Base-by-base conservation (phyloP, 345 rosid species). In the Euphorbia peplus region DNA sequence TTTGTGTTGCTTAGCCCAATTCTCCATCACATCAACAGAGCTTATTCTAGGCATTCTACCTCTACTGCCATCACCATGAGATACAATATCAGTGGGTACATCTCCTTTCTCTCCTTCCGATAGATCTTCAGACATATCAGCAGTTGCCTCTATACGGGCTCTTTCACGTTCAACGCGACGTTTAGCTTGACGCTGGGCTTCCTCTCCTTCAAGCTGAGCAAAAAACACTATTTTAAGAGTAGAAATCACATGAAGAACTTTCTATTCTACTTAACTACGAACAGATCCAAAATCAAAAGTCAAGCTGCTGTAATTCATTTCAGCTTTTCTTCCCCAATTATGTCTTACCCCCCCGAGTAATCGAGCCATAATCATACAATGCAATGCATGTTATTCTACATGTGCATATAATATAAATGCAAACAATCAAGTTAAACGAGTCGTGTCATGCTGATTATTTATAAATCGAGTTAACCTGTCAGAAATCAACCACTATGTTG, bases 51-150 rank as follows among this genome's bases (percentile, higher is more conserved):
- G 83, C 60, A 89, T 74, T 77, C 86, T 84, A 68, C 81, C 57
- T 72, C 64, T 84, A 66, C 56, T 62, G 67, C 76, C 73, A 42
- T 75, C 84, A 68, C 88, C 81, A 77, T 79, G 96, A 76, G 86
- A 76, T 15, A 87, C 81, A 54, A 84, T 19, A 39, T 85, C 95
- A 55, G 76, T 78, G 54, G 70, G 60, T 9, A 63, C 32, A 72
- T 89, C 96, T 72, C 85, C 96, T 71, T 85, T 87, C 79, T 89
- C 95, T 53, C 92, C 96, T 76, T 89, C 96, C 14, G 96, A 89
- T 67, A 89, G 81, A 73, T 89, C 96, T 79, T 89, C 95, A 3
- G 96, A 89, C 96, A 89, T 87, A 75, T 89, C 96, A 76, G 90
- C 96, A 42, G 90, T 76, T 61, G 90, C 96, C 78, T 89, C 96